Percentiles rank a stretch among this genome's conserved stretches.
Evolutionary conservation across 2,329 filamentous ascomycete genomes (phyloP).

Genomic region (Triangularia verruculosa): DNA sequence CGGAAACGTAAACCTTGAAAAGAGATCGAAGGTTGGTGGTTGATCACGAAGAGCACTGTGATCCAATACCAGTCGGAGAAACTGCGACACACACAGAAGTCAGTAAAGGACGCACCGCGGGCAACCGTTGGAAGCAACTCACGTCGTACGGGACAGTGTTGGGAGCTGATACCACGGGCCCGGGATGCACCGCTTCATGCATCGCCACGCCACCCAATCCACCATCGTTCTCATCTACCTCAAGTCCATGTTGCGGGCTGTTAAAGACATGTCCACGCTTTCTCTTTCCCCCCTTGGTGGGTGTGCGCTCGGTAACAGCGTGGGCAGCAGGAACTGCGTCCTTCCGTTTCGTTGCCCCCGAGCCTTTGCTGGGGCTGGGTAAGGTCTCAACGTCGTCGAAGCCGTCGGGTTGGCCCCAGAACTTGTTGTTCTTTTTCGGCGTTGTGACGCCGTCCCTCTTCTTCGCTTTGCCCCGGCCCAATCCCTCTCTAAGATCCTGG

Average conservation of each 20-base stretch:
- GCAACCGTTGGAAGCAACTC: slow-evolving; percentile 22
- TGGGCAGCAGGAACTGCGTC: slow-evolving; percentile 38
- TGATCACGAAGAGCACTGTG: slow-evolving; percentile 55
- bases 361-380: slow-evolving; percentile 50
- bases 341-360: slow-evolving; percentile 36
- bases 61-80: slow-evolving; percentile 62
- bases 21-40: slow-evolving; percentile 63
- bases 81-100: slow-evolving; percentile 36
- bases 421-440: slow-evolving; percentile 59
- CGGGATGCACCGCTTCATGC: slow-evolving; percentile 15
- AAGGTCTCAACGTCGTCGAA: slow-evolving; percentile 67
- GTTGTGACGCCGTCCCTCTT: slow-evolving; percentile 44
- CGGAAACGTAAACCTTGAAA: slow-evolving; percentile 63
- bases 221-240: slow-evolving; percentile 43
- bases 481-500: slow-evolving; percentile 65
- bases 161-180: neutral
- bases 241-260: slow-evolving; percentile 63
- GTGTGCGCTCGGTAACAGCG: slow-evolving; percentile 53
- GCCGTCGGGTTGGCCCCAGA: slow-evolving; percentile 64
- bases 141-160: slow-evolving; percentile 44
- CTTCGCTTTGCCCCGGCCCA: slow-evolving; percentile 42
- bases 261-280: slow-evolving; percentile 60
- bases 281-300: slow-evolving; percentile 65
- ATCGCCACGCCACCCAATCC: slow-evolving; percentile 32
- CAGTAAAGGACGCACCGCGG: slow-evolving; percentile 21